These are phyloP conservation scores for Escovopsis sp. DNA, from an alignment of 2,329 filamentous ascomycete genomes.

Conservation along the genomic window DNA sequence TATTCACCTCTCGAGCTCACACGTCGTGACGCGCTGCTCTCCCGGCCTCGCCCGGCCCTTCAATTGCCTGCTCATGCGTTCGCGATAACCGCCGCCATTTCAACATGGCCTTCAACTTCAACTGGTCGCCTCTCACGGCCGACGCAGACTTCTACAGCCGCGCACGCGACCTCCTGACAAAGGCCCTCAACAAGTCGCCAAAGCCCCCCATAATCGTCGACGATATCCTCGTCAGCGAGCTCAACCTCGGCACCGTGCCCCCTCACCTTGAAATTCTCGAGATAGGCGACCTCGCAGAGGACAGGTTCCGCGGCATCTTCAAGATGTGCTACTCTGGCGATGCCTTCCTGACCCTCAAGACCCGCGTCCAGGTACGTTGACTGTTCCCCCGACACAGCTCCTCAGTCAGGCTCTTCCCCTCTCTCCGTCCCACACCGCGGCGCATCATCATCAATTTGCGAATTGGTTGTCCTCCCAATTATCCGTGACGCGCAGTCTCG, in stretches of 20 bases:
- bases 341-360: conserved; percentile 88
- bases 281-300: conserved; percentile 93
- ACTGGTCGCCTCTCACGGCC: conserved; percentile 97
- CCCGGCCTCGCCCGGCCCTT: conserved; percentile 9
- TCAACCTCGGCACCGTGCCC: conserved; percentile 89
- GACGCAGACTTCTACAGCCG: conserved; percentile 83
- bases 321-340: conserved; percentile 98
- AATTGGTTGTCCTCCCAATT: too few relatives aligned
- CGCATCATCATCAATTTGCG: too few relatives aligned
- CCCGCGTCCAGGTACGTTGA: conserved; percentile 66
- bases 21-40: neutral
- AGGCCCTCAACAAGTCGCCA: conserved; percentile 90
- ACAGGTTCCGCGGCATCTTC: conserved; percentile 94
- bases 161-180: conserved; percentile 85
- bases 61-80: conserved; percentile 17
- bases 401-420: too few relatives aligned
- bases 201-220: conserved; percentile 98
- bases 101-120: conserved; percentile 99
- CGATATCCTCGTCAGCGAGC: conserved; percentile 94
- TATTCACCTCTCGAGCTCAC: too few relatives aligned
- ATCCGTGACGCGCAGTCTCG: too few relatives aligned
- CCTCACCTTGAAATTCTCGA: conserved; percentile 94
- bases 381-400: too few relatives aligned
- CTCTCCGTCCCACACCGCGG: too few relatives aligned
- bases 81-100: conserved; percentile 27